Evolutionary conservation across 306 rosid genomes (phyloP).

Genomic region (Acacia acuminata): DNA sequence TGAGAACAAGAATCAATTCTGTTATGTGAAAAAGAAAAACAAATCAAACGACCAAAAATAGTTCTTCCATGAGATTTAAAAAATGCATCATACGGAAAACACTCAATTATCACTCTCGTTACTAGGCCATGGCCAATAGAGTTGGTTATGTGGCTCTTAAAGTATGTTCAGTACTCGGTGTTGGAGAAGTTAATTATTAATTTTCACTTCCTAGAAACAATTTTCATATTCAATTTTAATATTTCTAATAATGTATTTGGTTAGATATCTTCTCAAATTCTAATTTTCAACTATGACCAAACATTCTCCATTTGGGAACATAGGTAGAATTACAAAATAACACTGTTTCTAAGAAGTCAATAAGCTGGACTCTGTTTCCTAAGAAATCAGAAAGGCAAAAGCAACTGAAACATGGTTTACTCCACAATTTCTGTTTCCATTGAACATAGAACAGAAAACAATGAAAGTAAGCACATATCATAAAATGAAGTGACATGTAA

Average conservation of each 20-base stretch:
- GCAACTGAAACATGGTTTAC: neutral
- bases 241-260: neutral
- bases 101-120: neutral
- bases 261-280: neutral
- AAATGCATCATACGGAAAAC: slow-evolving; percentile 1
- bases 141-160: neutral
- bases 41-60: slow-evolving; percentile 11
- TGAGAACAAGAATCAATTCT: slow-evolving; percentile 24
- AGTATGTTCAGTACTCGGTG: neutral
- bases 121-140: neutral
- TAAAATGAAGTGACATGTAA: neutral
- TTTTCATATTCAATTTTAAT: neutral
- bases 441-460: neutral
- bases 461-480: neutral
- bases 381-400: neutral
- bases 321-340: neutral
- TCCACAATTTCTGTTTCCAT: neutral
- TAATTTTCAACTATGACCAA: neutral
- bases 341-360: neutral
- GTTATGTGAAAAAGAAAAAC: slow-evolving; percentile 22
- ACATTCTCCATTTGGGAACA: neutral
- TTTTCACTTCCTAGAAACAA: neutral
- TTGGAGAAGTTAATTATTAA: neutral
- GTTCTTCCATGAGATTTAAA: neutral
- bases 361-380: neutral